These are phyloP conservation scores for Elongisporangium senticosum DNA, from an alignment of 352 stramenopile species.

Conservation along the genomic window DNA sequence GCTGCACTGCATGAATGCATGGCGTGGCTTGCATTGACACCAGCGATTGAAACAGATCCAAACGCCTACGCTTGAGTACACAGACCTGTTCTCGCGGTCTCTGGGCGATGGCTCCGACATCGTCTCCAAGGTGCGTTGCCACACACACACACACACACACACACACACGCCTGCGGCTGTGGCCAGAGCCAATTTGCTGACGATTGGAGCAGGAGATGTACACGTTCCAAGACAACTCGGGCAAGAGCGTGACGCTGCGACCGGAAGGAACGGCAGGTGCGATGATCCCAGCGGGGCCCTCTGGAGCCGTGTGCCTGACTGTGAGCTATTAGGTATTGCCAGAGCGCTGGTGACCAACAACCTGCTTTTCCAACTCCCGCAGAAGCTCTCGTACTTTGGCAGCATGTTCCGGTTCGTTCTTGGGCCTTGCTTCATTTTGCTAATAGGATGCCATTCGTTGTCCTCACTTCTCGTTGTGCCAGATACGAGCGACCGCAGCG, in stretches of 20 bases:
- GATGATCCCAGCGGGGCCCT: neutral
- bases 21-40: neutral
- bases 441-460: neutral
- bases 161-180: neutral
- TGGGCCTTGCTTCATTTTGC: neutral
- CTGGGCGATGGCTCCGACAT: conserved; percentile 83
- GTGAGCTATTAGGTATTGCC: conserved; percentile 50
- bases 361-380: conserved; percentile 57
- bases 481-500: conserved; percentile 86
- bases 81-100: conserved; percentile 75
- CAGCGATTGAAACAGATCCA: conserved; percentile 41
- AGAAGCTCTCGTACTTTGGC: conserved; percentile 80
- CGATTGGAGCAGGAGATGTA: conserved; percentile 77
- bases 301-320: neutral
- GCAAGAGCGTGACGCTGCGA: conserved; percentile 80
- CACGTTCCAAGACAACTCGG: conserved; percentile 84
- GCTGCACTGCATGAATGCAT: neutral
- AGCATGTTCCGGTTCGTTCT: conserved; percentile 72
- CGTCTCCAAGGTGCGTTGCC: conserved; percentile 68
- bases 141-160: neutral
- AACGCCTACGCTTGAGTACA: conserved; percentile 84
- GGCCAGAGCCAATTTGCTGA: neutral
- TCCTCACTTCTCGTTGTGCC: conserved; percentile 5
- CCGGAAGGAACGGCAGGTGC: conserved; percentile 76
- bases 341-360: conserved; percentile 78